Evolutionary conservation across 148 eudicot species (phyloP).

Genomic region (Cornus kousa): DNA sequence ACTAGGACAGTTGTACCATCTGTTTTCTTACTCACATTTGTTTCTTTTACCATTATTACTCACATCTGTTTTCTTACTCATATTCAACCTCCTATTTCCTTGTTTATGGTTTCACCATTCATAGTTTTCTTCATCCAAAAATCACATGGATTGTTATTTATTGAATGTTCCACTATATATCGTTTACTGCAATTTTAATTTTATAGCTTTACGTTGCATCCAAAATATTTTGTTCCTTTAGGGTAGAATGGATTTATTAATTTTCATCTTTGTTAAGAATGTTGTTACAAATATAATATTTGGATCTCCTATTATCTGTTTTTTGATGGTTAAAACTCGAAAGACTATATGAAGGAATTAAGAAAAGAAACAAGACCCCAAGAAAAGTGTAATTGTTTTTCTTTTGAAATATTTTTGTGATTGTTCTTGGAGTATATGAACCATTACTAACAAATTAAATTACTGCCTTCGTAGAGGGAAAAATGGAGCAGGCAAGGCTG

Average conservation of each 20-base stretch:
- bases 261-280: no score
- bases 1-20: background rate
- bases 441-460: background rate
- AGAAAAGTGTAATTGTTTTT: background rate
- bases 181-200: background rate
- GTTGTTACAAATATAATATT: background rate
- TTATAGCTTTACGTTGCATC: background rate
- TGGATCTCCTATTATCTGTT: background rate
- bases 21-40: background rate
- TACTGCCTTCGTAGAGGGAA: background rate
- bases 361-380: background rate
- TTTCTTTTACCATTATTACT: background rate
- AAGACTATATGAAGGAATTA: background rate
- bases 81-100: background rate
- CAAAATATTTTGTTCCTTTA: background rate
- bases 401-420: background rate
- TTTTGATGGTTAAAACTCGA: background rate
- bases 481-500: constrained; percentile 67
- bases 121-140: background rate
- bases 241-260: background rate
- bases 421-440: background rate
- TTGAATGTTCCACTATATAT: background rate
- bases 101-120: background rate
- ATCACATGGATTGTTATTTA: background rate
- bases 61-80: background rate